Evolutionary conservation across 495 filamentous ascomycete species (phyloP).

Genomic region (Aspergillus baeticus): DNA sequence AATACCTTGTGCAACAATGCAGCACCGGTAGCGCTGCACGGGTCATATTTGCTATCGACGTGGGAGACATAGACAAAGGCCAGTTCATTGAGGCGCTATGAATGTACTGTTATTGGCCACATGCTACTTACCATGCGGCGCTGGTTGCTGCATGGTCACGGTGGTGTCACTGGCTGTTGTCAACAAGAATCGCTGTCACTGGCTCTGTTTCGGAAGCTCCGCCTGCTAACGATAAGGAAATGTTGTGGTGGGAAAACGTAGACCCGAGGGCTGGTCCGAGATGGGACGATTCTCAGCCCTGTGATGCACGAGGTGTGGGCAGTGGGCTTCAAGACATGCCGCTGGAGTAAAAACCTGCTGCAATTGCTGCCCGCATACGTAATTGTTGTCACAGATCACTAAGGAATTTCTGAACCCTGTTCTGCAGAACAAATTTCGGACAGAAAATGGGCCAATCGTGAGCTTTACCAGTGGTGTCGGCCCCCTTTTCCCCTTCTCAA

Average conservation of each 20-base stretch:
- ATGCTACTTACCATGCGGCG: background rate
- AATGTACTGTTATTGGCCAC: background rate
- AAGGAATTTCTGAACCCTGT: background rate
- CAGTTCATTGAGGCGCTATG: background rate
- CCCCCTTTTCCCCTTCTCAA: background rate
- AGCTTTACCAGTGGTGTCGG: background rate
- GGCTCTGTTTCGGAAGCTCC: background rate
- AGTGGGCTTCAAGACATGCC: background rate
- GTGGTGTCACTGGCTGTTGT: background rate
- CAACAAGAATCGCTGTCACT: background rate
- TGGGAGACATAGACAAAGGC: background rate
- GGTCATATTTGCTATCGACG: slow-evolving; percentile 1
- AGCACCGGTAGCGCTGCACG: background rate
- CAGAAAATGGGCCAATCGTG: slow-evolving; percentile 2
- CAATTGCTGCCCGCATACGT: background rate
- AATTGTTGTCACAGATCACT: background rate
- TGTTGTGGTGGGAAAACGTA: background rate
- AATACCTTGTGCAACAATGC: background rate
- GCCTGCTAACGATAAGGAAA: background rate
- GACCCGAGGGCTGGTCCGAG: background rate
- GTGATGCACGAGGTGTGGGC: background rate
- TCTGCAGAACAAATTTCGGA: background rate
- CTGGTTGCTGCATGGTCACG: background rate
- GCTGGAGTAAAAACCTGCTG: background rate
- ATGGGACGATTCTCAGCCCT: background rate